These are phyloP conservation scores for Mangifera indica DNA, from an alignment of 345 rosid genomes.

Conservation along the genomic window DNA sequence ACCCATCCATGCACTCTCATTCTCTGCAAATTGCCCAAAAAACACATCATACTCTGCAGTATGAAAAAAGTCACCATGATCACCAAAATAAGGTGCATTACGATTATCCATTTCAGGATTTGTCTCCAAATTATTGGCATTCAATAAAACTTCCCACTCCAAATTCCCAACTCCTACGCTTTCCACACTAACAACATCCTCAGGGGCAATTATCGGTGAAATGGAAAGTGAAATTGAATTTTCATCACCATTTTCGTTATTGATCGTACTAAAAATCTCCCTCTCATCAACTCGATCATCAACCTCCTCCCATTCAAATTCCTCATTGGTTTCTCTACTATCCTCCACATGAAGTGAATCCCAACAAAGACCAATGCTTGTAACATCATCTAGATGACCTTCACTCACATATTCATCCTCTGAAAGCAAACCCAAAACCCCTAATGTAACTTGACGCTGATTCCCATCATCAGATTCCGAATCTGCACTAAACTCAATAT, in stretches of 20 bases:
- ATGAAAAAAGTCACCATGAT: constrained; percentile 53
- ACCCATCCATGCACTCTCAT: constrained; percentile 54
- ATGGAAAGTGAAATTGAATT: constrained; percentile 57
- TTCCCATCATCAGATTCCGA: constrained; percentile 25
- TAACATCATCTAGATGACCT: constrained; percentile 49
- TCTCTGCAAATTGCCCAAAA: constrained; percentile 77
- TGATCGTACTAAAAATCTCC: constrained; percentile 53
- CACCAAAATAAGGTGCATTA: constrained; percentile 49
- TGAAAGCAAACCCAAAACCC: constrained; percentile 41
- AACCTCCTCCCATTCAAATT: constrained; percentile 94
- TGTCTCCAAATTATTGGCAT: constrained; percentile 56
- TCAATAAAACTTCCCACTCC: constrained; percentile 84
- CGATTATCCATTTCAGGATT: constrained; percentile 44
- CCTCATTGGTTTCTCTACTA: constrained; percentile 55
- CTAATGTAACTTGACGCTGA: constrained; percentile 33
- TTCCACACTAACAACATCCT: constrained; percentile 52
- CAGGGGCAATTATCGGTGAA: constrained; percentile 52
- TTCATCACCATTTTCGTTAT: constrained; percentile 58
- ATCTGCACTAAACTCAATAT: constrained; percentile 48
- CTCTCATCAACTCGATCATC: constrained; percentile 67
- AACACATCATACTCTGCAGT: constrained; percentile 67
- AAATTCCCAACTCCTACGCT: constrained; percentile 49
- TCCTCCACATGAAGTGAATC: constrained; percentile 37
- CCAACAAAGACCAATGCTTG: constrained; percentile 60
- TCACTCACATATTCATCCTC: constrained; percentile 52